Evolutionary conservation across 441 rosid species (phyloP).

Genomic region (Euphorbia celastroides): DNA sequence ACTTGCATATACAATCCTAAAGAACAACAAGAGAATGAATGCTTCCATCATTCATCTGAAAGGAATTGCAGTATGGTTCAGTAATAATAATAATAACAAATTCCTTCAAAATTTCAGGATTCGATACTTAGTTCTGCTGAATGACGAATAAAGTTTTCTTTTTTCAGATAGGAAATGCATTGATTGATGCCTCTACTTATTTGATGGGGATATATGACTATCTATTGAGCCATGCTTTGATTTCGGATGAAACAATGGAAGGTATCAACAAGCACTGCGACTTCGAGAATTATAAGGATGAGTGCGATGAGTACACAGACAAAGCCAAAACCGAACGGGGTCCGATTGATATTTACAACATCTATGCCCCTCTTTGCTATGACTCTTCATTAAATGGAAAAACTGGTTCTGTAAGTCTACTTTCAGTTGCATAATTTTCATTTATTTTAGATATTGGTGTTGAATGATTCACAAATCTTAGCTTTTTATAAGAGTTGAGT

Average conservation of each 20-base stretch:
- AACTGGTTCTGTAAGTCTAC: constrained; percentile 13
- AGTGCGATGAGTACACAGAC: not conserved
- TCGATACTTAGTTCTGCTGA: not conserved
- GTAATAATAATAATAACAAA: too few species aligned
- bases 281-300: not conserved
- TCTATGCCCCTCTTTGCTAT: constrained; percentile 29
- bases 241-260: constrained; percentile 24
- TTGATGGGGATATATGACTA: constrained; percentile 18
- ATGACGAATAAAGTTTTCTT: constrained; percentile 30
- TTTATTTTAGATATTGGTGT: too few species aligned
- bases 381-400: not conserved
- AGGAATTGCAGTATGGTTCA: constrained; percentile 30
- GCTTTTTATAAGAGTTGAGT: not conserved
- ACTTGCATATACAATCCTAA: constrained; percentile 29
- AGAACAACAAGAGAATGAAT: constrained; percentile 20
- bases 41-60: constrained; percentile 22
- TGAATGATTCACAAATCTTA: too few species aligned
- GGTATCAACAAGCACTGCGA: constrained; percentile 22
- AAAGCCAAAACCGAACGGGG: constrained; percentile 6
- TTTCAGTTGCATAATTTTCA: not conserved
- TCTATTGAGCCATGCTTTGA: constrained; percentile 28
- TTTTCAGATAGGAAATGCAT: constrained; percentile 35
- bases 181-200: constrained; percentile 21
- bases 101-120: too few species aligned
- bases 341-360: constrained; percentile 18